These are phyloP conservation scores for Strobilomyces confusus DNA, from an alignment of 768 basidiomycete species.

Conservation along the genomic window DNA sequence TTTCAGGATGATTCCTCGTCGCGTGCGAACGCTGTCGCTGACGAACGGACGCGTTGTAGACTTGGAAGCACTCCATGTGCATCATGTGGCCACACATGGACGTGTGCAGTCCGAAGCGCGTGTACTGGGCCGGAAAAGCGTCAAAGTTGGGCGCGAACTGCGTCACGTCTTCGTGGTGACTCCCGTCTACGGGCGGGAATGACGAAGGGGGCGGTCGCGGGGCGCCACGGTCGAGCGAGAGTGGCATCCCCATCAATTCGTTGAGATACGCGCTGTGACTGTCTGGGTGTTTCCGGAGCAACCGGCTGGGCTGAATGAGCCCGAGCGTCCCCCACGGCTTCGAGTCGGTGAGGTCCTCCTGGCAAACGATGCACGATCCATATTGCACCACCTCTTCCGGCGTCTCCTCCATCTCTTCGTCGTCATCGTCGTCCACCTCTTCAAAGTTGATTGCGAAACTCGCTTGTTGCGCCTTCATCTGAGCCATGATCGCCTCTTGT, in stretches of 20 bases:
- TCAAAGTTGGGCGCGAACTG: constrained; percentile 63
- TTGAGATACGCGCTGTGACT: constrained; percentile 56
- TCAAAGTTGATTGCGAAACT: constrained; percentile 79
- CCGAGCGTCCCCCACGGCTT: constrained; percentile 84
- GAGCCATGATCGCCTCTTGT: constrained; percentile 92
- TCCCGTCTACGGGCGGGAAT: constrained; percentile 29
- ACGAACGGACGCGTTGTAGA: constrained; percentile 82
- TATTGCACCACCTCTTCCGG: constrained; percentile 52
- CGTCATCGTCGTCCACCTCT: constrained; percentile 68
- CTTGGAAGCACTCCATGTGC: constrained; percentile 93
- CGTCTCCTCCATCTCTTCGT: constrained; percentile 43
- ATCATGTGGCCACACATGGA: constrained; percentile 96
- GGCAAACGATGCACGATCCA: constrained; percentile 97
- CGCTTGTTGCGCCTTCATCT: constrained; percentile 92
- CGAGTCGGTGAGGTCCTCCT: constrained; percentile 77
- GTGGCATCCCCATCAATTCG: constrained; percentile 61
- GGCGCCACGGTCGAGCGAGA: constrained; percentile 59
- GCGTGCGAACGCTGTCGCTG: constrained; percentile 85
- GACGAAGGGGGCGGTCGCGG: constrained; percentile 29
- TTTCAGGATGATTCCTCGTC: constrained; percentile 91
- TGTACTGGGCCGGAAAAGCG: constrained; percentile 65
- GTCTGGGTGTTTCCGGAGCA: constrained; percentile 77
- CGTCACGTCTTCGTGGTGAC: constrained; percentile 26
- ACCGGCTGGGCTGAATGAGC: constrained; percentile 81
- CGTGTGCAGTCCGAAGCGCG: constrained; percentile 80